Percentiles rank a stretch among this genome's conserved stretches.
phyloP scores from a whole-genome alignment of 1,284 basidiomycete genomes.

The Pisolithus thermaeus region DNA sequence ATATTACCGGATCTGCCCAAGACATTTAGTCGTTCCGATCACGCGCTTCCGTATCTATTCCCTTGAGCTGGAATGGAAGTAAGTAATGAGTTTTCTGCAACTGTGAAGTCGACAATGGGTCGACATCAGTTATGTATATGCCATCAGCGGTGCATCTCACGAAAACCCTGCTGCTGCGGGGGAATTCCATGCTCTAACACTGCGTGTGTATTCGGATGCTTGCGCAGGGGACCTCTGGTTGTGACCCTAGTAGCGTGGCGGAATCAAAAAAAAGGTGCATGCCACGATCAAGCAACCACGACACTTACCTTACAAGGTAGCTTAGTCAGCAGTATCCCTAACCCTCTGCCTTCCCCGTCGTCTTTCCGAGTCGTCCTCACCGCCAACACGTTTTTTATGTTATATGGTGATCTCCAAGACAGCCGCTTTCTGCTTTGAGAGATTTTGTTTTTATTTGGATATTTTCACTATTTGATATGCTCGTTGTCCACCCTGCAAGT shows the following conservation, averaged over 20 bases:
- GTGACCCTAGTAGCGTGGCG: not conserved
- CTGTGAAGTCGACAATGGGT: too few relatives aligned
- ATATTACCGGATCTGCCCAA: too few relatives aligned
- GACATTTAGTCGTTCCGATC: too few relatives aligned
- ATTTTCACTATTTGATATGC: conserved; percentile 28
- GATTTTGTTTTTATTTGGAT: conserved; percentile 19
- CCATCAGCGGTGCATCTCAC: too few relatives aligned
- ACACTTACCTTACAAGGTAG: conserved; percentile 14
- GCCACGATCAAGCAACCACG: conserved; percentile 5
- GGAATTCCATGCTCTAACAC: too few relatives aligned
- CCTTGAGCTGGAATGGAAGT: too few relatives aligned
- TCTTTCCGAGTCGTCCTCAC: conserved; percentile 14
- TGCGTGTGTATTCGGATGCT: too few relatives aligned
- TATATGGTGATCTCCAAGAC: conserved; percentile 29
- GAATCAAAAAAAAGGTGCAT: not conserved
- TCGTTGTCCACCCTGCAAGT: conserved; percentile 59
- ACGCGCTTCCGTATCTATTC: too few relatives aligned
- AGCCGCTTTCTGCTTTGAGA: conserved; percentile 20
- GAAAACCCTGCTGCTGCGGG: too few relatives aligned
- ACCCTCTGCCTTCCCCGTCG: conserved; percentile 11
- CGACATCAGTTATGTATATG: too few relatives aligned
- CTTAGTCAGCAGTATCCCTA: conserved; percentile 22
- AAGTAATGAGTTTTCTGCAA: too few relatives aligned
- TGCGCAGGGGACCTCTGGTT: not conserved
- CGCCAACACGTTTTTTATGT: conserved; percentile 27